Base-by-base conservation (phyloP, 2,329 filamentous ascomycete genomes). In the Venturia oleaginea region DNA sequence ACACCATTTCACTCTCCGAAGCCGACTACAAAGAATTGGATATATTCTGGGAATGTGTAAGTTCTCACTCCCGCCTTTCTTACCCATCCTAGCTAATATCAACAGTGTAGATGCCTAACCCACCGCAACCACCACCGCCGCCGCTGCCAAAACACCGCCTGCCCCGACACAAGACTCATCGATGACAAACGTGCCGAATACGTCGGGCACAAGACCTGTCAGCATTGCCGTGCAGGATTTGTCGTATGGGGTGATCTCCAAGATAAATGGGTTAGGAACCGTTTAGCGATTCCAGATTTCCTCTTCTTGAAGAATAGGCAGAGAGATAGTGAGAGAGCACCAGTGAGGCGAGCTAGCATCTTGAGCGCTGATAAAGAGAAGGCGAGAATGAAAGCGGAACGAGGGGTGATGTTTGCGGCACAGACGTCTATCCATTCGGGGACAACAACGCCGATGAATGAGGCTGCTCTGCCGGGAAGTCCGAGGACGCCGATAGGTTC, bases 11-110 rank as follows among this genome's bases (percentile, higher is more conserved):
- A 1, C 46, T 51, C 10, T 13, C 2, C 22, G 22, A 51, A 27
- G 46, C 15, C 13, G 46, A 27, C 22, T 27, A 27, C 11, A 51
- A 51, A 10, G 51, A 57, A 34, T 4, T 57, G 10, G 27, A 57
- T 11, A 55, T 57, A 2, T 57, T 57, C 17, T 57, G 51, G 51
- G 51, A 57, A 57, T 57, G 51, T 19, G 51, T 57, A 13, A 57
- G 51, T 57, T 17, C 15, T 17, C 15, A 32, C 4, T 19, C 2
- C 13, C 17, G 8, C 27, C 24, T 34, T 57, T 19, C 4, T 57
- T 30, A 6, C 22, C 17, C 51, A 34, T 2, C 51, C 17, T 11
- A n/a, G n/a, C 27, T 57, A 7, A 57, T 6, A 19, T 10, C 27
- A 32, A 5, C 4, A 57, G 51, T 57, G 51, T 15, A 57, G n/a